Conservation (phyloP, 176 grass and related monocot species). For the Rhynchospora tenuis region DNA sequence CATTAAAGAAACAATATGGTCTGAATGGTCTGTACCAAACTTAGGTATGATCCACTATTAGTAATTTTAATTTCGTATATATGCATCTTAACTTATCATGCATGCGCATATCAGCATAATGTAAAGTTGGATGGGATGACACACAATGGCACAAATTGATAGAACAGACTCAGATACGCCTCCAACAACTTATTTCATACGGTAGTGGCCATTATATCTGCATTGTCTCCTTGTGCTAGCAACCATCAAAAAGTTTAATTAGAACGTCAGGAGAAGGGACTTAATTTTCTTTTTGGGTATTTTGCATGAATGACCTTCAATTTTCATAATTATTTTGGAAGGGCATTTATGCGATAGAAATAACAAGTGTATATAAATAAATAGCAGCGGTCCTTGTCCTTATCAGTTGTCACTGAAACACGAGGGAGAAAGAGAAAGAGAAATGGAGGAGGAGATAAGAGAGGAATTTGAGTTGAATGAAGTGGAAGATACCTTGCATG, state of each 20-base stretch:
- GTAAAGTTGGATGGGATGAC: slow-evolving; percentile 22
- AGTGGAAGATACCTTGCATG: slow-evolving; percentile 47
- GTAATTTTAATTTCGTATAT: background rate
- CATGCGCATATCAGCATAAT: slow-evolving; percentile 9
- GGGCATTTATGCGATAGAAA: background rate
- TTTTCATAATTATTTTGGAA: slow-evolving; percentile 1
- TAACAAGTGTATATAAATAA: slow-evolving; percentile 11
- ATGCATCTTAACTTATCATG: background rate
- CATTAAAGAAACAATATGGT: background rate
- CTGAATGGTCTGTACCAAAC: slow-evolving; percentile 5
- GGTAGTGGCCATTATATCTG: slow-evolving; percentile 36
- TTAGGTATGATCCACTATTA: slow-evolving; percentile 21
- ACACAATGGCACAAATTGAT: slow-evolving; percentile 25
- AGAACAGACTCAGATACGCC: slow-evolving; percentile 27
- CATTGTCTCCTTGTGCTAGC: background rate
- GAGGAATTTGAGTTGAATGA: slow-evolving; percentile 69
- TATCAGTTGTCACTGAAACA: background rate
- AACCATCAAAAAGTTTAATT: background rate
- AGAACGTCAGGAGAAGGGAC: background rate
- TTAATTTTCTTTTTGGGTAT: background rate
- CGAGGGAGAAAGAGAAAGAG: background rate
- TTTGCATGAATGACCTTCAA: slow-evolving; percentile 19
- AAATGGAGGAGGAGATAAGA: slow-evolving; percentile 40
- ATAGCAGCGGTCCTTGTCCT: slow-evolving; percentile 8
- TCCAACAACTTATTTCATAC: slow-evolving; percentile 36